Evolutionary conservation across 2,329 filamentous ascomycete genomes (phyloP).

Genomic region (Aureobasidium pullulans): DNA sequence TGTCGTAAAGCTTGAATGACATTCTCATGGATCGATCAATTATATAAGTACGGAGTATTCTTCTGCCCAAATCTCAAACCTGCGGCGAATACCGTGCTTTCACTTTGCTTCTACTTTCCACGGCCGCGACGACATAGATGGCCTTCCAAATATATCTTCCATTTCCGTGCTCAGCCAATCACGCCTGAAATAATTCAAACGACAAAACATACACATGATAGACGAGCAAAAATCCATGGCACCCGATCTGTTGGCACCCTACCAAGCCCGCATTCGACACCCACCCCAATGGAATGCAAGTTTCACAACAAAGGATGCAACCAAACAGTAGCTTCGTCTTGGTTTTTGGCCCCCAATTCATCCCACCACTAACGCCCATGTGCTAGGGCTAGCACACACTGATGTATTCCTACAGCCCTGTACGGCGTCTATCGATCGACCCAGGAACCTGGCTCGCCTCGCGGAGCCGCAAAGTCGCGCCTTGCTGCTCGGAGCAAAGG

Average conservation of each 20-base stretch:
- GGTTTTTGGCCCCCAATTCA: background rate
- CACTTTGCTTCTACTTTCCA: too few species aligned
- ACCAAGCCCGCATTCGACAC: background rate
- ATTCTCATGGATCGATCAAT: background rate
- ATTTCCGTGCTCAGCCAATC: too few species aligned
- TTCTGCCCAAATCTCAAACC: too few species aligned
- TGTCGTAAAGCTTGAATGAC: background rate
- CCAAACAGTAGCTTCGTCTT: background rate
- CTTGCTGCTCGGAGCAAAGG: too few species aligned
- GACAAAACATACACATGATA: background rate
- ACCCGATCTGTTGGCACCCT: background rate
- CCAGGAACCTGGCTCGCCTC: background rate
- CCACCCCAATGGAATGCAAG: background rate
- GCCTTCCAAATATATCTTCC: too few species aligned
- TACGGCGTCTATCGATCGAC: background rate
- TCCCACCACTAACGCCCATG: background rate
- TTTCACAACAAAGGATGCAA: background rate
- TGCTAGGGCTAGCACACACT: background rate
- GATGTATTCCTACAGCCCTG: background rate
- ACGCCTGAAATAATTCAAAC: too few species aligned
- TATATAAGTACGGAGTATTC: background rate
- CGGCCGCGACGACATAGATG: too few species aligned
- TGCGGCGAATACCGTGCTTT: too few species aligned
- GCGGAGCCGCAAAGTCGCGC: background rate
- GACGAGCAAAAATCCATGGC: background rate